Base-by-base conservation (phyloP, 495 filamentous ascomycete species). In the Penicillium riverlandense region DNA sequence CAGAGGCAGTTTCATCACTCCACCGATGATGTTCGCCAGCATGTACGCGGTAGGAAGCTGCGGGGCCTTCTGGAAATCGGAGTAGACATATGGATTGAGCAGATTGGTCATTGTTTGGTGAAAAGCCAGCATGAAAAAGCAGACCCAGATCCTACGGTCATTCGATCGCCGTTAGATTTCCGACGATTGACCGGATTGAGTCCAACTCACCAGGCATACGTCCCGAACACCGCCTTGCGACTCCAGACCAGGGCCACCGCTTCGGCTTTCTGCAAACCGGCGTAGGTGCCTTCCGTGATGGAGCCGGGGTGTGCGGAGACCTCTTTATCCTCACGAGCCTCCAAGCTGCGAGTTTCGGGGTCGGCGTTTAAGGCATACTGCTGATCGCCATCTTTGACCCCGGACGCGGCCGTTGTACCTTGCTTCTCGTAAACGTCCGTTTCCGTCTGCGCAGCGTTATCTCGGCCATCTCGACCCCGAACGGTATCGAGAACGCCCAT, bases 1-100 rank as follows among this genome's bases (percentile, higher is more conserved):
- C 10, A 84, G 61, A 6, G 83, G 74, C n/a, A 86, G 65, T 49
- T 83, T 82, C n/a, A 76, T 54, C 29, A 86, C 67, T 37, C 83
- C 84, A 41, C 76, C 78, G 43, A 87, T 75, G 39, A 87, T 77
- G 56, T 49, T 65, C 13, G 63, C 46, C 9, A 71, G 32, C 37
- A 71, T 63, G 36, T 54, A 59, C 8, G 66, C 49, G 0, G 63
- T 67, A 4, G 58, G 61, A 13, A 67, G 57, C 35, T 67, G 61
- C 10, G 69, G 66, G 7, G 67, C 68, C 2, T 53, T 32, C 6
- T 47, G 15, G 41, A 73, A 73, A 11, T 46, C 40, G 12, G 65
- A 55, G 37, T 58, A 69, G 8, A 66, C 66, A 35, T 65, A 63
- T 22, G 22, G 22, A 34, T 64, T 58, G 41, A 65, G 62, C 27